Base-by-base conservation (phyloP, 192 early-diverging fungal genomes). In the Coemansia sp. region DNA sequence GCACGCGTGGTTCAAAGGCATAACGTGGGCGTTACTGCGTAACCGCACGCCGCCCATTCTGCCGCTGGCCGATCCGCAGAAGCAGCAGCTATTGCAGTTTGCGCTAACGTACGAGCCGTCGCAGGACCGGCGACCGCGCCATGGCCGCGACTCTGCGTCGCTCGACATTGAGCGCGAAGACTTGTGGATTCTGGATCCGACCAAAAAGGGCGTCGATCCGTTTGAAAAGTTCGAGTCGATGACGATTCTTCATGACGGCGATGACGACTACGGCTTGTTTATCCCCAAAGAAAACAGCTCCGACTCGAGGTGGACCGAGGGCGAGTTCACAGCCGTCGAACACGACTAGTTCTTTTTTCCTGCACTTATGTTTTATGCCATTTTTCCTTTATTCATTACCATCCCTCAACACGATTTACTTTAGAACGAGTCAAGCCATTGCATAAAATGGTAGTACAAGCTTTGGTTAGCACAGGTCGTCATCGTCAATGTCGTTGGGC, bases 11-110 rank as follows among this genome's bases (percentile, higher is more conserved):
- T 99, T 99, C 78, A 93, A 91, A 66, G 86, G 69, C 52, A 85
- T 92, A 34, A 93, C 93, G 44, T 99, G 96, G 94, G 96, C 95
- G 4, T 78, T 98, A 26, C 69, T 99, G 52, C 84, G 94, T 31
- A 87, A 98, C 78, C 67, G 82, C 53, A 83, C 82, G 14, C 94
- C 95, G 49, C 95, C 95, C 1, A 94, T 97, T 60, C 73, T 92
- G 38, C 94, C 94, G 25, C 63, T 78, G 60, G 71, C 73, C 5
- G 78, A 74, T n/a, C 81, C 81, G 51, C 74, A 82, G 53, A 77
- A 82, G 71, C 75, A 77, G 73, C 74, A 82, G 63, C 60, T 78
- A 11, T n/a, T 78, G 75, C 74, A 76, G 75, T 74, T 74, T 62
- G 75, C 74, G 11, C 68, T 78, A 52, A 74, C 71, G 4, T 78